Conservation (phyloP, 179 eudicot species). For the Corrigiola litoralis region DNA sequence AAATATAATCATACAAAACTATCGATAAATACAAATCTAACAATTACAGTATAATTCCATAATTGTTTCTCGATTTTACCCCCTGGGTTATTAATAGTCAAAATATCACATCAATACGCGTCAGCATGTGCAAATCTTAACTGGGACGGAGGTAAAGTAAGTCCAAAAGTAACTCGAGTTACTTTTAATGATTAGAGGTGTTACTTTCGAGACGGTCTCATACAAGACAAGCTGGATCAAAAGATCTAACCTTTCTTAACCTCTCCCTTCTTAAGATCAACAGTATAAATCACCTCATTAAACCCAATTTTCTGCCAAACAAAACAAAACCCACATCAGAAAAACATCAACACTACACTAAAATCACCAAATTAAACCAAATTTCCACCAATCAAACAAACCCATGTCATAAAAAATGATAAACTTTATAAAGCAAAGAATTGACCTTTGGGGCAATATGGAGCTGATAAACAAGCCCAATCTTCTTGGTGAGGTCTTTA, state of each 20-base stretch:
- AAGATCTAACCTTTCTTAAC: slow-evolving; percentile 69
- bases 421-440: neutral
- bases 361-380: neutral
- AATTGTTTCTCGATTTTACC: too few relatives aligned
- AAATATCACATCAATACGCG: too few relatives aligned
- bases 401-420: neutral
- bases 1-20: too few relatives aligned
- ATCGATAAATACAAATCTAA: too few relatives aligned
- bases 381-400: neutral
- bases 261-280: slow-evolving; percentile 95
- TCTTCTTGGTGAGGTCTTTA: slow-evolving; percentile 47
- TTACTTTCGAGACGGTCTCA: too few relatives aligned
- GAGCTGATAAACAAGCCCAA: slow-evolving; percentile 82
- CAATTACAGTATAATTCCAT: too few relatives aligned
- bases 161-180: neutral
- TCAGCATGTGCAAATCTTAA: too few relatives aligned
- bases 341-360: neutral
- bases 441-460: slow-evolving; percentile 80
- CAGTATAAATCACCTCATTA: slow-evolving; percentile 69
- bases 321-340: slow-evolving; percentile 9
- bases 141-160: too few relatives aligned
- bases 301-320: slow-evolving; percentile 78
- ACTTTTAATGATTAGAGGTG: too few relatives aligned
- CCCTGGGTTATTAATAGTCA: too few relatives aligned
- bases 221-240: neutral